These are phyloP conservation scores for Handroanthus guayacan DNA, from an alignment of 257 asterid species.

Conservation along the genomic window DNA sequence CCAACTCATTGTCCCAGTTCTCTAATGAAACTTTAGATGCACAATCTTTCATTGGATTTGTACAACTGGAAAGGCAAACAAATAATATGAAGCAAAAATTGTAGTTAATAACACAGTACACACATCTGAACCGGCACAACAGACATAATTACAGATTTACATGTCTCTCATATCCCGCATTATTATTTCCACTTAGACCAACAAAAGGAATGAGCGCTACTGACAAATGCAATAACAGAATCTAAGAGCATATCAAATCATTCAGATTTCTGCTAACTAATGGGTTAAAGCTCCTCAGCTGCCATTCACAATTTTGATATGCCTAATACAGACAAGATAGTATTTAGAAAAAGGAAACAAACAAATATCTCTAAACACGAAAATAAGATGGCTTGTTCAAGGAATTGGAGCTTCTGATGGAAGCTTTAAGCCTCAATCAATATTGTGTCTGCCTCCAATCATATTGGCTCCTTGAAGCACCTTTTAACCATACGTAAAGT, in stretches of 20 bases:
- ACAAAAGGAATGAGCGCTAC: not conserved
- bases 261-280: not conserved
- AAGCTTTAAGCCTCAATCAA: not conserved
- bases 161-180: not conserved
- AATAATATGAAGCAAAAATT: not conserved
- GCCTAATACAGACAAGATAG: not conserved
- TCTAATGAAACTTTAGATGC: constrained; percentile 15
- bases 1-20: not conserved
- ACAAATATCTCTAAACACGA: not conserved
- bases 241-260: not conserved
- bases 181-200: not conserved
- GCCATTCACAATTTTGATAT: too few relatives aligned
- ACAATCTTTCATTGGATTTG: not conserved
- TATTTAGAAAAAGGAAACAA: not conserved
- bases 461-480: not conserved
- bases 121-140: not conserved
- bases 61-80: not conserved
- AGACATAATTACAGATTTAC: not conserved
- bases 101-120: not conserved
- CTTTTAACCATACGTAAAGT: constrained; percentile 22
- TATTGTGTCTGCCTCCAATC: constrained; percentile 4
- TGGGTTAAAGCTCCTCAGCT: not conserved
- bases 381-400: not conserved
- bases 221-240: not conserved
- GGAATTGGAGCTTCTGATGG: not conserved